Conservation (phyloP, 2,329 filamentous ascomycete genomes). For the Trichoderma pleuroti region DNA sequence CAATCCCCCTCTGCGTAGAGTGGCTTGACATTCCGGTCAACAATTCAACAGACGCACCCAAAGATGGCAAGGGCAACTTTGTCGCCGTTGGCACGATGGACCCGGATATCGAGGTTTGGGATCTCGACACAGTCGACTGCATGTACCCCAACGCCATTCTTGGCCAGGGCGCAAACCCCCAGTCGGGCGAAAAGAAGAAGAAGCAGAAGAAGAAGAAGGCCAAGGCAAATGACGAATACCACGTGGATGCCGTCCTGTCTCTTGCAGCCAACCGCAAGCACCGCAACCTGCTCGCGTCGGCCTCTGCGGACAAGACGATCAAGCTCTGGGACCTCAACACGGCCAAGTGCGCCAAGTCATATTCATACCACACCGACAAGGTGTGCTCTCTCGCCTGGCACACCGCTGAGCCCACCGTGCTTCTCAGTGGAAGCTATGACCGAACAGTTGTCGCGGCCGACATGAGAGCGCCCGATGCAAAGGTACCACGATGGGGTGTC, state of each 20-base stretch:
- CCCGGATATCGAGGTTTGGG: constrained; percentile 98
- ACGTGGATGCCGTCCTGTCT: constrained; percentile 89
- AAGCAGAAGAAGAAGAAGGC: constrained; percentile 91
- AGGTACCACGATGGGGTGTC: constrained; percentile 82
- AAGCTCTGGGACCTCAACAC: constrained; percentile 98
- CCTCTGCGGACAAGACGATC: constrained; percentile 92
- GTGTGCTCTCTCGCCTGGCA: constrained; percentile 97
- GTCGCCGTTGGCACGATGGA: constrained; percentile 96
- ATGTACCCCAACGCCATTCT: constrained; percentile 98
- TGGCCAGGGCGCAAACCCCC: constrained; percentile 62
- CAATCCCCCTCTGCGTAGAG: constrained; percentile 91
- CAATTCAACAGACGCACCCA: constrained; percentile 55
- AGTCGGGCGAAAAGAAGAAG: constrained; percentile 57
- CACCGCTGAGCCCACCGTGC: constrained; percentile 76
- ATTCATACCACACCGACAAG: constrained; percentile 94
- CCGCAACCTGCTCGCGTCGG: constrained; percentile 89
- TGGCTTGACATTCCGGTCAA: constrained; percentile 93
- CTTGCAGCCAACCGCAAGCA: constrained; percentile 91
- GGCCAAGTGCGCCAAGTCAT: constrained; percentile 89
- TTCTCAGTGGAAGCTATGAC: constrained; percentile 93
- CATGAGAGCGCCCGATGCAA: constrained; percentile 86
- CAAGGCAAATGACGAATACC: constrained; percentile 83
- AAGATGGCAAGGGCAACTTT: constrained; percentile 75
- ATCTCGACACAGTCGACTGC: constrained; percentile 90
- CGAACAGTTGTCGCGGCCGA: constrained; percentile 91